A percentile compares a stretch with the other conserved stretches of the same genome.
Conservation (phyloP, 2,329 filamentous ascomycete species). For the Fusarium sp. region DNA sequence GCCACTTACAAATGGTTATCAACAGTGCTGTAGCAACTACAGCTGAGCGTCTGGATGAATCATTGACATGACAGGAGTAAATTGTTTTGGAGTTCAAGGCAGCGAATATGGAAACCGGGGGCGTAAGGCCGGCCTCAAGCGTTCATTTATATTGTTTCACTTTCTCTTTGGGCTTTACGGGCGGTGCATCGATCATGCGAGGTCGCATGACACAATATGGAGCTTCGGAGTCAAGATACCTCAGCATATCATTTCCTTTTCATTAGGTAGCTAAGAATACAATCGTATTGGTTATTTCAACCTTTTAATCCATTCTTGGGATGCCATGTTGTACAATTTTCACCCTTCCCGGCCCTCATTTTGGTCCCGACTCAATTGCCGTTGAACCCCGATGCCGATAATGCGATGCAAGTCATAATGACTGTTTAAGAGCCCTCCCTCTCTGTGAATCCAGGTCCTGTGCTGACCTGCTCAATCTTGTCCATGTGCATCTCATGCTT, state of each 20-base stretch:
- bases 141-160: constrained; percentile 2
- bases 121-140: neutral
- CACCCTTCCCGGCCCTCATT: neutral
- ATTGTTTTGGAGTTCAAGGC: constrained; percentile 20
- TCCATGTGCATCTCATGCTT: constrained; percentile 64
- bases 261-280: constrained; percentile 18
- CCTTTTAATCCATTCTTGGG: constrained; percentile 12
- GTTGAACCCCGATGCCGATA: constrained; percentile 1
- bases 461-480: constrained; percentile 51
- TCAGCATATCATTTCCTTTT: constrained; percentile 18
- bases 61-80: neutral
- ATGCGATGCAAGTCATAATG: neutral
- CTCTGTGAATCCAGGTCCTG: constrained; percentile 58
- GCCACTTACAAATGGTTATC: neutral
- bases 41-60: neutral
- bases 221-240: constrained; percentile 38
- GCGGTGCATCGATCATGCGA: constrained; percentile 1
- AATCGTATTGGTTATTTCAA: constrained; percentile 14
- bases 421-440: constrained; percentile 13
- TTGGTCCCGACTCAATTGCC: neutral
- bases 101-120: constrained; percentile 1
- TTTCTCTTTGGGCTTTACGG: neutral
- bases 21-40: neutral
- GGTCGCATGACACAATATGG: constrained; percentile 22
- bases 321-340: constrained; percentile 13